These are phyloP conservation scores for Pseudogymnoascus sp. DNA, from an alignment of 2,329 filamentous ascomycete species.

Conservation along the genomic window DNA sequence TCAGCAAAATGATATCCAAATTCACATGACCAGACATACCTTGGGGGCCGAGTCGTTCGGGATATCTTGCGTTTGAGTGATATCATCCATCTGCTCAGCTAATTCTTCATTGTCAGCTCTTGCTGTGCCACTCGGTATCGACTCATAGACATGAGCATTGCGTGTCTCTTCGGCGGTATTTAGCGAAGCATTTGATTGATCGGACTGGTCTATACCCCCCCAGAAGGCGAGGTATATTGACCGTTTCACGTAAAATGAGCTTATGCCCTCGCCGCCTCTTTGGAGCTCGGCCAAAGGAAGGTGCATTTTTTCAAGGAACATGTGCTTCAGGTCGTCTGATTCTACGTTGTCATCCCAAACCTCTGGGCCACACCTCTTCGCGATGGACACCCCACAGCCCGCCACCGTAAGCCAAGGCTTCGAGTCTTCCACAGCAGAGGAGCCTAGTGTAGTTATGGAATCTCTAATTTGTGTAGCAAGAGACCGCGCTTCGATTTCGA, in stretches of 20 bases:
- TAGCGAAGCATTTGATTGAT: neutral
- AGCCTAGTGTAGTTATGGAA: neutral
- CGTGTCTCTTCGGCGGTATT: neutral
- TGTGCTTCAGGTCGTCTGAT: conserved; percentile 12
- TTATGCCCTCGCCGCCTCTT: conserved; percentile 13
- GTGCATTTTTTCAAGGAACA: conserved; percentile 16
- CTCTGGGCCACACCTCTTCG: conserved; percentile 8
- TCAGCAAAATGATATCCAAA: too few species aligned
- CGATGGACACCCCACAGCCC: conserved; percentile 9
- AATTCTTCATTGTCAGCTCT: too few species aligned
- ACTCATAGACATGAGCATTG: neutral
- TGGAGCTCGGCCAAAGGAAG: conserved; percentile 9
- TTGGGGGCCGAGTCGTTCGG: too few species aligned
- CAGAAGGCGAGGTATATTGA: conserved; percentile 15
- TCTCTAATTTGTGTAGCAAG: neutral
- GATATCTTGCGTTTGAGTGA: too few species aligned
- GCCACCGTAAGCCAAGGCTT: conserved; percentile 12
- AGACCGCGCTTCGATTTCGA: neutral
- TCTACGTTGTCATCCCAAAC: conserved; percentile 10
- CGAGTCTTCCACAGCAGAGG: neutral
- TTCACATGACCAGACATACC: too few species aligned
- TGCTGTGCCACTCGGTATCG: neutral
- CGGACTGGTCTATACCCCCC: neutral
- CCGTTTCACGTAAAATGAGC: conserved; percentile 16
- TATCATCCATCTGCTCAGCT: too few species aligned